phyloP scores from a whole-genome alignment of 768 basidiomycete species.

The Kwoniella europaea region DNA sequence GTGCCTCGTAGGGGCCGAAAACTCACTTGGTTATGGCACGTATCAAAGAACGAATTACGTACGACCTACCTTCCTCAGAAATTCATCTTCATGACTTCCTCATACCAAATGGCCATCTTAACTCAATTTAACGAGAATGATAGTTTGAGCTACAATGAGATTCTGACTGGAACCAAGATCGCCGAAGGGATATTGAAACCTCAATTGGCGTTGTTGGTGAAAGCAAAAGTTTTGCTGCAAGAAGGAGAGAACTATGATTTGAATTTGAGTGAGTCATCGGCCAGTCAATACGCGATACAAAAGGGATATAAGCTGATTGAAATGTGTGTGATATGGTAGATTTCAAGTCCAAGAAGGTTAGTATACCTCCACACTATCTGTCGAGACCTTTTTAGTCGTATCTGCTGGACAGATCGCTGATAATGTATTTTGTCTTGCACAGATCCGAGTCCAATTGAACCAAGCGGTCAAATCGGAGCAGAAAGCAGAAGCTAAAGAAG shows the following conservation, averaged over 20 bases:
- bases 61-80: conserved; percentile 93
- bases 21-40: conserved; percentile 98
- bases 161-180: conserved; percentile 77
- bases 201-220: conserved; percentile 70
- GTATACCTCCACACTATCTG: background rate
- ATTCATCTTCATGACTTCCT: conserved; percentile 93
- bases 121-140: conserved; percentile 92
- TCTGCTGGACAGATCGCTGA: background rate
- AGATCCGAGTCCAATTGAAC: conserved; percentile 85
- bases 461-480: conserved; percentile 92
- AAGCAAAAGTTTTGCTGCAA: conserved; percentile 85
- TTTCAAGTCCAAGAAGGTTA: conserved; percentile 83
- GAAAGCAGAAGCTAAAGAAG: conserved; percentile 85
- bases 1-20: conserved; percentile 69
- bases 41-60: conserved; percentile 92
- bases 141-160: conserved; percentile 78
- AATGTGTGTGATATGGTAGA: conserved; percentile 59
- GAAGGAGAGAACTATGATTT: conserved; percentile 89
- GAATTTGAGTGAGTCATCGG: conserved; percentile 69
- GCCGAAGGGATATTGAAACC: conserved; percentile 63
- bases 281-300: no score
- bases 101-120: conserved; percentile 94
- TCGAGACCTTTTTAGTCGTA: background rate
- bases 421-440: background rate
- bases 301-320: background rate